Base-by-base conservation (phyloP, 1,284 basidiomycete species). In the Leucoagaricus sp. region DNA sequence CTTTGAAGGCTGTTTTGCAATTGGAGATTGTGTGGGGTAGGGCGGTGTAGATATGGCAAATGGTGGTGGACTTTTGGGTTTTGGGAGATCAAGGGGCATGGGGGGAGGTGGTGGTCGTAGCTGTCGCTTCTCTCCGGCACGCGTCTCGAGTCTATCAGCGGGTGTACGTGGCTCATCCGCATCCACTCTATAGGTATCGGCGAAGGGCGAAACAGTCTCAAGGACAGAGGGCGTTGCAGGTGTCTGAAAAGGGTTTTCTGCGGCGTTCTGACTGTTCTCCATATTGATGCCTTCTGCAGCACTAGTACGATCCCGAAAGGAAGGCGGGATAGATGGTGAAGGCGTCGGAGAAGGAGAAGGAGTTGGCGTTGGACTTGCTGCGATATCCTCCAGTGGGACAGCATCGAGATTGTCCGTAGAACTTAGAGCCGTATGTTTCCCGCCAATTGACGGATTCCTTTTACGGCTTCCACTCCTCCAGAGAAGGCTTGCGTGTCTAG, bases 1-100 rank as follows among this genome's bases (percentile, higher is more conserved):
- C 40, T 25, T 54, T 53, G 17, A 33, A 57, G 57, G 53, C 55
- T 25, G 56, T 19, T 66, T 60, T n/a, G 66, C 66, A 19, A 68
- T 58, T 15, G 64, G 65, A 0, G 76, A 78, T 21, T 73, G 71
- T 5, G 74, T 75, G 1, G 77, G 76, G 47, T 72, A 72, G 15
- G 78, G 78, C 4, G 78, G 75, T 55, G 68, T 50, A 63, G 70
- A 60, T 59, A 69, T 66, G 23, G 36, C 25, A 48, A 64, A 73
- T 6, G 82, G 82, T 33, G 84, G 84, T 1, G 85, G 84, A 10
- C 79, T 79, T 31, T 78, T 75, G 31, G 84, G 85, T 29, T 74
- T 69, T 4, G 87, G 85, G 0, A 89, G 70, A 41, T 75, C 79
- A 9, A 89, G 69, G 1, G 85, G 84, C 58, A 74, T 72, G 0